Base-by-base conservation (phyloP, 805 yeast genomes). In the Myxozyma sirexii region DNA sequence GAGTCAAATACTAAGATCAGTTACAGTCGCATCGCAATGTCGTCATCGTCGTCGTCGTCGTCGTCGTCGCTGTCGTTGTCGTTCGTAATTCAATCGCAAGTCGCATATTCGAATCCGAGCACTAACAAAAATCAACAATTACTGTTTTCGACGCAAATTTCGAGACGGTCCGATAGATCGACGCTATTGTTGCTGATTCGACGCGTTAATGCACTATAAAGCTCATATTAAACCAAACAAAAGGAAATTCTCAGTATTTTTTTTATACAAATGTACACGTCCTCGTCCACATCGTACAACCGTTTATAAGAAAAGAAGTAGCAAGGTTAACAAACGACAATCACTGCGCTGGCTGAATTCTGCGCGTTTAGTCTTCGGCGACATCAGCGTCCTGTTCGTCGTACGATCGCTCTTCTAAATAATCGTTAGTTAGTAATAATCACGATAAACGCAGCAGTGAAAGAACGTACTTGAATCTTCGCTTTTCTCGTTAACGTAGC, bases 311-410 rank as follows among this genome's bases (percentile, higher is more conserved):
- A 7, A 29, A 29, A 6, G 33, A 29, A 29, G 10, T 29, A 29
- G 33, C 33, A 29, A 29, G 33, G 33, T 7, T 29, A 29, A 29
- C 33, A 29, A 29, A 29, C 33, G 10, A 10, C 6, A 10, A 29
- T 10, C 33, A 29, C 6, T 6, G 33, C 6, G 10, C 6, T 29
- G 33, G 33, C 10, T 7, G 33, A 29, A 29, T 29, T 7, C 33
- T 10, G 33, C 10, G 33, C 10, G 33, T 27, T 48, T 51, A 59
- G 41, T 59, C 63, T 35, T 60, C 64, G 23, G 37, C 58, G 33
- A 57, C 64, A 48, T 56, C 64, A 43, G 54, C 63, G 33, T 57
- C 62, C 42, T 52, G 64, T 21, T 60, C 64, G 29, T 60, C 64
- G 48, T 60, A 60, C 31, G 62, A 56, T n/a, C 61, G 27, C 21